Evolutionary conservation across 2,329 filamentous ascomycete species (phyloP), one percentile per base, ranked within the genome.

Genomic region (Tolypocladium endophyticum): DNA sequence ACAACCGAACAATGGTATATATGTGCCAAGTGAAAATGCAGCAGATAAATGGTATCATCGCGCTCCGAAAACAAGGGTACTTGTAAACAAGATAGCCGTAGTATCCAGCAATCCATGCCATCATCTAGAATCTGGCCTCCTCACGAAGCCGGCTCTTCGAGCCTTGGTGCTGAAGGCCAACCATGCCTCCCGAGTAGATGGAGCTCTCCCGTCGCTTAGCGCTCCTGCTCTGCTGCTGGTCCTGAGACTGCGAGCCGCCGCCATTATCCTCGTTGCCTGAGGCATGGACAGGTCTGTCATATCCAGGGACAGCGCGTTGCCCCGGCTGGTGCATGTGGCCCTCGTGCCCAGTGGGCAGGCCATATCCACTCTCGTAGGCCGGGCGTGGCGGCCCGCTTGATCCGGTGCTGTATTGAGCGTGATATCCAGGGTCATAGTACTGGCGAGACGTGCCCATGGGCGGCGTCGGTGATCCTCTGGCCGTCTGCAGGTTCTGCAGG

Each of bases 151-250:
- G 81, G 64, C 80, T 82, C 67, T 78, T 80, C 0, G 79, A 81
- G 45, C 73, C 72, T 64, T 83, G 81, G 25, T 78, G 76, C 58
- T 76, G 79, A 38, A 82, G 70, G 33, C 77, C 76, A 57, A 73
- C 69, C 64, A 79, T 74, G 25, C 74, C 74, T 60, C 80, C 76
- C 67, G 81, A 76, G 61, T 85, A 83, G 70, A 87, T 83, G 54
- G 77, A 75, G 66, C 85, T 87, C 71, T 87, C 84, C 56, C 85
- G 79, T 56, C 83, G 77, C 75, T 81, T 62, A 65, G 66, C 59
- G 35, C 35, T 58, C 30, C 43, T 41, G 25, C 39, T 58, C 16
- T 76, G 76, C 55, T 81, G 58, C 41, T 45, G 50, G 23, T 60
- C 59, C 30, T 39, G 39, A 36, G 56, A n/a, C 58, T 66, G 43